Base-by-base conservation (phyloP, 495 filamentous ascomycete species). In the Staphylotrichum longicolle region DNA sequence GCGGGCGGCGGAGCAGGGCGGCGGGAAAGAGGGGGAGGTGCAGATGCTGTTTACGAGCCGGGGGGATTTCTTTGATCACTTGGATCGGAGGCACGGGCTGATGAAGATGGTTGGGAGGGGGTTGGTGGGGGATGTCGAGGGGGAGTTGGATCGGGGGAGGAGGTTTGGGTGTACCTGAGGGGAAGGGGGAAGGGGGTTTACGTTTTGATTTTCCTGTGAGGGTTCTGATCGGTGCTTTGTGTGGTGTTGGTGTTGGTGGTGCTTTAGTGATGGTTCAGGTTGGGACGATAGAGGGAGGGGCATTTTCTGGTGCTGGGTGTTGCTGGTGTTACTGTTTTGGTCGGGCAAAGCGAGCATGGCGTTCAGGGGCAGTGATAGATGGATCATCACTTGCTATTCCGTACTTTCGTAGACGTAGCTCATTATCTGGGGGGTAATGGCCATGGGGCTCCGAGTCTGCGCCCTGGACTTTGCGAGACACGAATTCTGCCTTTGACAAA, bases 1-100 rank as follows among this genome's bases (percentile, higher is more conserved):
- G 20, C 20, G 20, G 20, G 20, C 20, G 20, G 20, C 20, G 20
- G 20, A 27, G 20, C 20, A 27, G 20, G 20, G 20, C 20, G 20
- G 20, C 20, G 20, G 20, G 1, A 27, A 27, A 27, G 20, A 27
- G 14, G 45, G n/a, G 8, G 45, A 50, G 20, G 46, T 10, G 10
- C 9, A 32, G 34, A 30, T 44, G 20, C 20, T 27, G 27, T 72
- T 64, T 34, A 66, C 64, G 40, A 60, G 61, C 35, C 30, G 70
- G 30, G 70, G 70, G 1, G 66, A 68, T 39, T 70, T 70, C 45
- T 68, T 66, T 50, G 70, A 72, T 49, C 70, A 72, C 50, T 57
- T 72, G 20, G 60, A 72, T 33, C 27, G 54, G 32, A 64, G 50
- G 35, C 69, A 72, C 44, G 53, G 54, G 37, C 40, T 72, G 44